Base-by-base conservation (phyloP, 495 filamentous ascomycete genomes). In the Lophiostoma macrostomum region DNA sequence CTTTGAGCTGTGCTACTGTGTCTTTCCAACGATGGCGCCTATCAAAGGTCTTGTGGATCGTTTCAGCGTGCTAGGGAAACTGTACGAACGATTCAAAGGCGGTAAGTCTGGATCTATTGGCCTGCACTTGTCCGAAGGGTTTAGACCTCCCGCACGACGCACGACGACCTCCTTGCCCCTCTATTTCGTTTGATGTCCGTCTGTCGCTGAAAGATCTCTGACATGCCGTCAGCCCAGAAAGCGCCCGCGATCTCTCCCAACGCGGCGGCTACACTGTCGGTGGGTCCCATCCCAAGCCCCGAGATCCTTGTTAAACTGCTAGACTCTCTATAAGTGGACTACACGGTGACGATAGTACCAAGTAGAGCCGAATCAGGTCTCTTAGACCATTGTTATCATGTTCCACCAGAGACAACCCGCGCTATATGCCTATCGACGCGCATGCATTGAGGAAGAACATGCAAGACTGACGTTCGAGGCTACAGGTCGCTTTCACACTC, bases 401-500 rank as follows among this genome's bases (percentile, higher is more conserved):
- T n/a, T n/a, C n/a, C n/a, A n/a, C n/a, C n/a, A n/a, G n/a, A n/a
- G n/a, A n/a, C n/a, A n/a, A n/a, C n/a, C n/a, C n/a, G n/a, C n/a
- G 24, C 13, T 20, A 35, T 51, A 48, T 44, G 28, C 54, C 60
- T 62, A 62, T 58, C 43, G 37, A 10, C 5, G 14, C 14, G 42
- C 53, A 38, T 52, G 24, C 24, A 36, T 24, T 40, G 18, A 16
- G 23, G 14, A 11, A 57, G 32, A 25, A 29, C 19, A 43, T 25
- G 6, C 23, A 24, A 34, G 36, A 39, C 38, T 58, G 41, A 58
- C 43, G 16, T 25, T 32, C 39, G 23, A 18, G 11, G 20, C 39
- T 48, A 46, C 56, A 91, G 80, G 68, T 90, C 46, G 66, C 83
- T 49, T 88, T 91, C 67, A 95, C 90, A 4, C 64, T 88, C 51